A percentile compares a stretch with the other conserved stretches of the same genome.
Evolutionary conservation across 1,284 basidiomycete species (phyloP).

Genomic region (Amylostereum areolatum): DNA sequence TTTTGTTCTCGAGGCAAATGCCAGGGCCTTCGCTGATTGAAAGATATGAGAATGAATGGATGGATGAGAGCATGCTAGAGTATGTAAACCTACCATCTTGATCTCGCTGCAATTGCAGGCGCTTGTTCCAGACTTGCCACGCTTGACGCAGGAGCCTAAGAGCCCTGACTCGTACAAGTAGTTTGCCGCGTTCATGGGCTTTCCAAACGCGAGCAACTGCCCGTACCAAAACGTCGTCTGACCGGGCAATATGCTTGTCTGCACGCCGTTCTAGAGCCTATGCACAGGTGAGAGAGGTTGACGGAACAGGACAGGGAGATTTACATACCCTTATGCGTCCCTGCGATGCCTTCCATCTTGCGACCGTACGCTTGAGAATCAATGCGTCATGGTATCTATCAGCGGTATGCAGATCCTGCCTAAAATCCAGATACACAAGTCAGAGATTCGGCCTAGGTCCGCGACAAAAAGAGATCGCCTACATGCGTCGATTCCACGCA

Average conservation of each 20-base stretch:
- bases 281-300: not conserved
- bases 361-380: conserved; percentile 40
- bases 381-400: conserved; percentile 35
- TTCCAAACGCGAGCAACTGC: conserved; percentile 70
- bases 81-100: conserved; percentile 37
- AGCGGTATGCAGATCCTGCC: conserved; percentile 38
- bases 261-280: conserved; percentile 50
- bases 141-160: conserved; percentile 39
- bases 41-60: not conserved
- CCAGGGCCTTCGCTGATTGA: conserved; percentile 29
- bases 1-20: conserved; percentile 42
- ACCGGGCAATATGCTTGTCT: conserved; percentile 50
- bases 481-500: conserved; percentile 55
- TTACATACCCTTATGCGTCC: conserved; percentile 45
- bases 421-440: conserved; percentile 19
- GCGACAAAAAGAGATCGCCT: conserved; percentile 19
- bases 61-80: not conserved
- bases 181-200: conserved; percentile 59
- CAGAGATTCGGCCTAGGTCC: not conserved
- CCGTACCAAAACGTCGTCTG: conserved; percentile 57
- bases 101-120: conserved; percentile 33
- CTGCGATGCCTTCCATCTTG: conserved; percentile 50
- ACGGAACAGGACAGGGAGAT: not conserved
- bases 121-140: conserved; percentile 50
- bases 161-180: conserved; percentile 51